Percentiles rank a stretch among this genome's conserved stretches.
Evolutionary conservation across 2,329 filamentous ascomycete genomes (phyloP).

Genomic region (Aaosphaeria pasadenensis): DNA sequence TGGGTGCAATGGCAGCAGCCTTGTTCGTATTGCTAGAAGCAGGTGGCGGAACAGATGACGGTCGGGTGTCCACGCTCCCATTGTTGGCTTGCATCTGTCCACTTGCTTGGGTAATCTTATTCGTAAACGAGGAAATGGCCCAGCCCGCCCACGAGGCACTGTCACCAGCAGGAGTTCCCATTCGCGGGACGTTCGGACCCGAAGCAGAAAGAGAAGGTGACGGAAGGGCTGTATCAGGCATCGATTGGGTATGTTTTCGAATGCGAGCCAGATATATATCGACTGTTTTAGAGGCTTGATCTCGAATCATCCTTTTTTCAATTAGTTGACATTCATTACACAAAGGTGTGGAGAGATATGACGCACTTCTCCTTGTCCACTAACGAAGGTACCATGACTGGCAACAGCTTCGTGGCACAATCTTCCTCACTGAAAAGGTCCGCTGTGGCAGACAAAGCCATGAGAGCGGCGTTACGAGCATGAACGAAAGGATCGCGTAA

Average conservation of each 20-base stretch:
- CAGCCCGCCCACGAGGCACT: conserved; percentile 78
- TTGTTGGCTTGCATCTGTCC: conserved; percentile 72
- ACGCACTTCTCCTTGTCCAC: conserved; percentile 86
- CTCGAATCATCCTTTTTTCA: conserved; percentile 65
- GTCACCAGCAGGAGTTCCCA: conserved; percentile 73
- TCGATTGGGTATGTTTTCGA: conserved; percentile 69
- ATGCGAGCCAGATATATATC: conserved; percentile 82
- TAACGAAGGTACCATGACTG: conserved; percentile 76
- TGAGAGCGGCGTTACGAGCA: conserved; percentile 81
- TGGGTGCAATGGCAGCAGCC: conserved; percentile 51
- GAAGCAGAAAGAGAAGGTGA: conserved; percentile 48
- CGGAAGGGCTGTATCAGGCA: conserved; percentile 79
- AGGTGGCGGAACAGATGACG: conserved; percentile 50
- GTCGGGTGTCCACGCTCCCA: conserved; percentile 45
- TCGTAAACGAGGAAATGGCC: conserved; percentile 98
- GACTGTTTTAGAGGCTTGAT: conserved; percentile 85
- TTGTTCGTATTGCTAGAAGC: conserved; percentile 38
- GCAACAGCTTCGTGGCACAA: conserved; percentile 77
- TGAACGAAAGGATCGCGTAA: conserved; percentile 93
- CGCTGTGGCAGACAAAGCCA: conserved; percentile 79
- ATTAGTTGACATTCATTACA: conserved; percentile 4
- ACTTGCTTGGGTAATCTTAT: conserved; percentile 79
- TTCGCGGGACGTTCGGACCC: conserved; percentile 55
- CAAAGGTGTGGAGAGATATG: not conserved
- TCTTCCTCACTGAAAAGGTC: conserved; percentile 91